Percentiles rank a stretch among this genome's conserved stretches.
These are phyloP conservation scores for Solanum chacoense DNA, from an alignment of 305 asterid species.

Conservation along the genomic window DNA sequence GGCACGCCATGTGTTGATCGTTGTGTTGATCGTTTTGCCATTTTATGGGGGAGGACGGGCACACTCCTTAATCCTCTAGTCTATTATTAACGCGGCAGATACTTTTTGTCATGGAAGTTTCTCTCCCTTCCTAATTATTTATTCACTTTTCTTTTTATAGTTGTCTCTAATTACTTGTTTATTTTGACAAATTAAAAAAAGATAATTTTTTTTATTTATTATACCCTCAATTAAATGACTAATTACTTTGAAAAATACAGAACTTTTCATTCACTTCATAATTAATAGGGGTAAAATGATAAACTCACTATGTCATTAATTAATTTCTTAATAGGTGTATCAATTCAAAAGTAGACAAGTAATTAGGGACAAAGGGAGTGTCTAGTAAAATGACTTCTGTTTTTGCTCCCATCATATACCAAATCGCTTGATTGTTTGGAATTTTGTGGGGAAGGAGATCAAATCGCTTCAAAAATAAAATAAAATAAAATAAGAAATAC, in stretches of 20 bases:
- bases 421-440: not conserved
- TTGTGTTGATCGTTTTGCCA: not conserved
- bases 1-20: not conserved
- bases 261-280: too few relatives aligned
- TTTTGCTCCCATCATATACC: not conserved
- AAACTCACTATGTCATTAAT: too few relatives aligned
- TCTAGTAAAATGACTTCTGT: not conserved
- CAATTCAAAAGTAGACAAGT: too few relatives aligned
- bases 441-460: not conserved
- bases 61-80: not conserved
- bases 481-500: too few relatives aligned
- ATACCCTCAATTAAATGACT: too few relatives aligned
- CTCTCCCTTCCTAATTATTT: too few relatives aligned
- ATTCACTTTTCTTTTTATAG: rapidly evolving
- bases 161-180: rapidly evolving
- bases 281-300: too few relatives aligned
- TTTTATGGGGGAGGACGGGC: not conserved
- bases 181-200: rapidly evolving
- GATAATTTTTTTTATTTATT: too few relatives aligned
- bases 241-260: too few relatives aligned
- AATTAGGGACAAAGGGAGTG: rapidly evolving
- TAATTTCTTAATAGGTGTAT: too few relatives aligned
- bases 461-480: not conserved
- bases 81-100: not conserved
- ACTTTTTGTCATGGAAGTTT: not conserved